Percentiles rank a stretch among this genome's conserved stretches.
Conservation (phyloP, 2,329 filamentous ascomycete species). For the Fusarium poae region DNA sequence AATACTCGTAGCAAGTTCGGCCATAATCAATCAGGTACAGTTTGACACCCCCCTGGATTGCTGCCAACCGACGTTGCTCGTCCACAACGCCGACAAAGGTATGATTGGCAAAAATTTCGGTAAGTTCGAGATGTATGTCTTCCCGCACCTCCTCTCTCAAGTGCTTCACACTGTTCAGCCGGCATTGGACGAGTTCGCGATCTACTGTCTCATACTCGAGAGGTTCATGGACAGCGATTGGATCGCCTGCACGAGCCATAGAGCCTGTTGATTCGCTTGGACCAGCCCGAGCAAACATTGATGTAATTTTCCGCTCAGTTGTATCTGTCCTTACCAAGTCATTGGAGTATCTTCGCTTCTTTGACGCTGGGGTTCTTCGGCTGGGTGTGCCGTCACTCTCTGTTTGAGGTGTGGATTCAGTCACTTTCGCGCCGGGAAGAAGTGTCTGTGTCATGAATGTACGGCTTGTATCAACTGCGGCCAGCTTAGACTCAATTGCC, state of each 20-base stretch:
- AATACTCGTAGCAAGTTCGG: conserved; percentile 86
- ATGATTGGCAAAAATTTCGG: conserved; percentile 86
- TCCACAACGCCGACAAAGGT: conserved; percentile 96
- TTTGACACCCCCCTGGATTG: conserved; percentile 92
- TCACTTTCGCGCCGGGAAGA: conserved; percentile 72
- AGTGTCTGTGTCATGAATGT: conserved; percentile 95
- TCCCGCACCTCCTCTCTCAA: conserved; percentile 85
- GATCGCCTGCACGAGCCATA: conserved; percentile 51
- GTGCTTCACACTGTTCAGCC: conserved; percentile 86
- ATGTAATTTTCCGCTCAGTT: conserved; percentile 92
- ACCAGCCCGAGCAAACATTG: conserved; percentile 80
- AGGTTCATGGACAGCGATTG: conserved; percentile 59
- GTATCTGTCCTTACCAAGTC: conserved; percentile 92
- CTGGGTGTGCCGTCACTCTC: conserved; percentile 49
- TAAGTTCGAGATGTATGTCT: conserved; percentile 85
- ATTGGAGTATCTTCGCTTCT: conserved; percentile 67
- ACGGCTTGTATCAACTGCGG: conserved; percentile 90
- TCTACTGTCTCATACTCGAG: conserved; percentile 79
- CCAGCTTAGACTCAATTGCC: conserved; percentile 80
- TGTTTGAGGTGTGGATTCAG: conserved; percentile 45
- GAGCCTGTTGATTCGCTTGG: conserved; percentile 40
- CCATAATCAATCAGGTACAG: conserved; percentile 95
- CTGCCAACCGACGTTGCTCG: conserved; percentile 85
- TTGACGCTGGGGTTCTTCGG: conserved; percentile 55
- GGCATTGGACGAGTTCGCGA: conserved; percentile 76